Base-by-base conservation (phyloP, 2,329 filamentous ascomycete species). In the Colletotrichum navitas region DNA sequence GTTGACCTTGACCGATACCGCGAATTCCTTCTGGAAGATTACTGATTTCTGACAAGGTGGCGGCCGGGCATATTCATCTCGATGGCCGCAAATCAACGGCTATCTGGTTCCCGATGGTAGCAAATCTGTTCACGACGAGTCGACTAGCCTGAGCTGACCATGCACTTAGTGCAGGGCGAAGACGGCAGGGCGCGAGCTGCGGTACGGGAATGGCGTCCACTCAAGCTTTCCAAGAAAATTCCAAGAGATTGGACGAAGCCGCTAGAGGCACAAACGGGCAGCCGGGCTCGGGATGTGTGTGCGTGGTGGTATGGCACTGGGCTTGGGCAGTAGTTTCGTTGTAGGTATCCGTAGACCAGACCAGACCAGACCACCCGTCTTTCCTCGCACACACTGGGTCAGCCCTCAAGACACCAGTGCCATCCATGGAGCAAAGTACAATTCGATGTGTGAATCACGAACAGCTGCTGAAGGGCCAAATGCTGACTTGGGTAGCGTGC, bases 191-290 rank as follows among this genome's bases (percentile, higher is more conserved):
- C 61, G 61, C 47, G 51, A 68, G 68, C 64, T 63, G 68, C 56
- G 51, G 65, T 71, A 67, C 70, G 70, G 70, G 55, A 66, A 71
- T 66, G 70, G 70, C 66, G 70, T 72, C 49, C 70, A 71, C 66
- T 72, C 70, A 72, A 72, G 70, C 70, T 72, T 72, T 72, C 70
- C 70, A 72, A 72, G 70, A 71, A 71, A 71, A 55, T 71, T 65
- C 70, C 70, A 72, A 72, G 70, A 72, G 70, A 72, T 71, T 71
- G 70, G 66, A 61, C 70, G 70, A 71, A 61, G 70, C 55, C 70
- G 66, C 70, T 72, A 72, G 70, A 61, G 56, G 47, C 60, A 69
- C 58, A 45, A 64, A 69, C 52, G 59, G 59, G 66, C 60, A 39
- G 51, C 65, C 24, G 66, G 66, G 66, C 52, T 63, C 16, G 45